A percentile compares a stretch with the other conserved stretches of the same genome.
These are phyloP conservation scores for Mycosphaerella sp. DNA, from an alignment of 2,329 filamentous ascomycete species.

Conservation along the genomic window DNA sequence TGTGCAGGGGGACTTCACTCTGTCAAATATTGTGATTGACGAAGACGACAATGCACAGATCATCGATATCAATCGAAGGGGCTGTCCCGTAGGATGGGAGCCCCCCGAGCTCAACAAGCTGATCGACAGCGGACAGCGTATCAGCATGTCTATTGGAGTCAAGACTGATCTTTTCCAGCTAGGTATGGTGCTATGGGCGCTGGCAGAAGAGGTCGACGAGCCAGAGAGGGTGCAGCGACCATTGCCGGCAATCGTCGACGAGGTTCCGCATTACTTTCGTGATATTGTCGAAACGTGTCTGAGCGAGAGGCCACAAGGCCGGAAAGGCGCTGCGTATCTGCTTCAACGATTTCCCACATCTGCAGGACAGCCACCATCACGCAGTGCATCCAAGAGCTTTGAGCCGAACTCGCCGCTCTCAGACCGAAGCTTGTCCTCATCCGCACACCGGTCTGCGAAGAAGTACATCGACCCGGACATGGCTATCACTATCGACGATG, in stretches of 20 bases:
- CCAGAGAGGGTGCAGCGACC: constrained; percentile 74
- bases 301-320: constrained; percentile 63
- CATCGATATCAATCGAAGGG: constrained; percentile 94
- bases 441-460: constrained; percentile 39
- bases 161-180: constrained; percentile 96
- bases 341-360: constrained; percentile 58
- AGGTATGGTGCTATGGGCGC: constrained; percentile 93
- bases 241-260: constrained; percentile 50
- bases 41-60: constrained; percentile 80
- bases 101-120: constrained; percentile 83
- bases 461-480: constrained; percentile 45
- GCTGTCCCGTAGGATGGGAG: constrained; percentile 98
- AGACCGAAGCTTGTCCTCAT: constrained; percentile 35
- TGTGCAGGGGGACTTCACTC: constrained; percentile 93
- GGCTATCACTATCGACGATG: constrained; percentile 42
- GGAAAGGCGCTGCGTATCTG: constrained; percentile 67
- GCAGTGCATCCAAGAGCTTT: constrained; percentile 11
- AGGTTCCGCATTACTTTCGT: constrained; percentile 73
- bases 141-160: constrained; percentile 96
- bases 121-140: constrained; percentile 80
- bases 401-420: constrained; percentile 29
- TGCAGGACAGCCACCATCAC: constrained; percentile 14
- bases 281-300: constrained; percentile 71
- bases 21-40: constrained; percentile 96
- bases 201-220: constrained; percentile 83